phyloP scores from a whole-genome alignment of 2,329 filamentous ascomycete species.

The Huntiella savannae region DNA sequence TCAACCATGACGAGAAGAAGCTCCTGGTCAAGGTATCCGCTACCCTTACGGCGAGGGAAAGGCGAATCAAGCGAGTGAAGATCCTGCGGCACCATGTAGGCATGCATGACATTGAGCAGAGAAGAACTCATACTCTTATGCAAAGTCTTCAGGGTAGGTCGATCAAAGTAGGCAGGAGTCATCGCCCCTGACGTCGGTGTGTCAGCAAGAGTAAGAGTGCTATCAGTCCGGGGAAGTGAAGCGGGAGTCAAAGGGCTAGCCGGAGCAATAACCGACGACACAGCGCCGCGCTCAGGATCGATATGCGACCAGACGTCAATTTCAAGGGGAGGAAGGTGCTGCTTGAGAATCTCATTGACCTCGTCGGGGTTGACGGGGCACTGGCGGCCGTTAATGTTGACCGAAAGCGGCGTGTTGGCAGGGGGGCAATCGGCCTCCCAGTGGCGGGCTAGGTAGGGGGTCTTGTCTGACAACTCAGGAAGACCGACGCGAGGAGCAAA shows the following conservation, averaged over 20 bases:
- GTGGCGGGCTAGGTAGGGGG: constrained; percentile 25
- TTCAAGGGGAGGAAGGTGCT: constrained; percentile 1
- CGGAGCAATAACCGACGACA: constrained; percentile 7
- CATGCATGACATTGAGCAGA: constrained; percentile 13
- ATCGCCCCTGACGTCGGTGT: not conserved
- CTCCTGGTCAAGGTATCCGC: constrained; percentile 19
- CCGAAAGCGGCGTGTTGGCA: constrained; percentile 26
- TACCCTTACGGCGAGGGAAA: constrained; percentile 17
- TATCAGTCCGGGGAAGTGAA: not conserved
- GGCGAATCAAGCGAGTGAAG: constrained; percentile 19
- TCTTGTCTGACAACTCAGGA: constrained; percentile 25
- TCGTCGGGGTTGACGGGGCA: constrained; percentile 19
- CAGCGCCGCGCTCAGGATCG: constrained; percentile 9
- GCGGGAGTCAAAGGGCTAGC: not conserved
- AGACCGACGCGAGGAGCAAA: constrained; percentile 29
- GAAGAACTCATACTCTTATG: constrained; percentile 6
- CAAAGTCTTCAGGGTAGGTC: constrained; percentile 4
- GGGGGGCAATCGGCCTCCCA: constrained; percentile 30
- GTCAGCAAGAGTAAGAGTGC: too few relatives aligned
- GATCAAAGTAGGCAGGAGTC: constrained; percentile 6
- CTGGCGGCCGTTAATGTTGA: constrained; percentile 19
- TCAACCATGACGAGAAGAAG: constrained; percentile 19
- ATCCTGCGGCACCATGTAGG: constrained; percentile 22
- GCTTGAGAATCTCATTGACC: constrained; percentile 14
- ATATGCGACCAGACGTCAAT: constrained; percentile 10